Percentiles rank a stretch among this genome's conserved stretches.
Conservation (phyloP, 805 yeast genomes). For the Metschnikowia gelsemii region DNA sequence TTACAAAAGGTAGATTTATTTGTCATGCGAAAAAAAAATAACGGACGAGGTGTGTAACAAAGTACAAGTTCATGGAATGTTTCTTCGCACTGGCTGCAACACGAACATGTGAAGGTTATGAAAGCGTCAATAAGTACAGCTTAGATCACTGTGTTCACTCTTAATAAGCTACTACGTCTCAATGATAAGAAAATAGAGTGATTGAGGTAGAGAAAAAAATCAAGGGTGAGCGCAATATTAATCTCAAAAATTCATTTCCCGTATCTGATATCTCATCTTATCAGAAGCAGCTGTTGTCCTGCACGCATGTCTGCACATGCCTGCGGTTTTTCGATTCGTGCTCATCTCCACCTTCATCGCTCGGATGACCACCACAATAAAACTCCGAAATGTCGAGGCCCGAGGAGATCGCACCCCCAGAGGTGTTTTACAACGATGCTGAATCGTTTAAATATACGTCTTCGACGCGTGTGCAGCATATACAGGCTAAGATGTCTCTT, state of each 20-base stretch:
- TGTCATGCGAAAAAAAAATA: not conserved
- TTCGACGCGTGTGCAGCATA: constrained; percentile 95
- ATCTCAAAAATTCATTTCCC: not conserved
- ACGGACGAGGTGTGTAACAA: too few species aligned
- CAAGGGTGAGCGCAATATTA: too few species aligned
- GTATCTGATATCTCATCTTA: not conserved
- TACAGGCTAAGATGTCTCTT: constrained; percentile 96
- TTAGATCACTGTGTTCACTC: too few species aligned
- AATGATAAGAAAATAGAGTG: too few species aligned
- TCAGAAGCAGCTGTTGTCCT: constrained; percentile 3
- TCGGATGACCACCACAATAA: not conserved
- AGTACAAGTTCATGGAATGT: too few species aligned
- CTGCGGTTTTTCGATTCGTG: constrained; percentile 4
- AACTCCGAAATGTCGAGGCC: constrained; percentile 77
- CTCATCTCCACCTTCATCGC: constrained; percentile 9
- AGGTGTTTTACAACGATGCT: constrained; percentile 84
- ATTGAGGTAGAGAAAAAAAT: too few species aligned
- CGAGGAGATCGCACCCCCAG: constrained; percentile 95
- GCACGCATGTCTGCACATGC: constrained; percentile 10
- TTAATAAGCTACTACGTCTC: too few species aligned
- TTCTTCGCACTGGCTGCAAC: not conserved
- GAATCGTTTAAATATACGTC: constrained; percentile 90
- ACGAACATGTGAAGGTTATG: too few species aligned
- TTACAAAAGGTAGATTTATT: not conserved
- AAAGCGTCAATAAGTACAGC: too few species aligned